phyloP scores from a whole-genome alignment of 768 basidiomycete species.

The Hypsizygus marmoreus region DNA sequence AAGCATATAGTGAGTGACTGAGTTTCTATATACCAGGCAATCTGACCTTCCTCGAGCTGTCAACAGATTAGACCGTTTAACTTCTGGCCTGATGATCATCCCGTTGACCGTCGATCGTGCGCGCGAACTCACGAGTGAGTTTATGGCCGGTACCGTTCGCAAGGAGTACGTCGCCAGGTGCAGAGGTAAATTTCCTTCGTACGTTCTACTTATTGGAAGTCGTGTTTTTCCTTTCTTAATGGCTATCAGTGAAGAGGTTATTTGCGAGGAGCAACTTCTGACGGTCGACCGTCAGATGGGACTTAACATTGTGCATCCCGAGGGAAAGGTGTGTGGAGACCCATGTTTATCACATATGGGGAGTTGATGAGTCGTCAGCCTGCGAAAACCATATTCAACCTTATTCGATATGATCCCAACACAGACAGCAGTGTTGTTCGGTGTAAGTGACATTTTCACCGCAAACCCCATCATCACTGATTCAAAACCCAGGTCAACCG shows the following conservation, averaged over 20 bases:
- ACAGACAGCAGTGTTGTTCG: slow-evolving; percentile 86
- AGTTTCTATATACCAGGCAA: slow-evolving; percentile 1
- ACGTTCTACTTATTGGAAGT: slow-evolving; percentile 29
- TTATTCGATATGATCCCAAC: slow-evolving; percentile 75
- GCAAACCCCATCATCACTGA: slow-evolving; percentile 1
- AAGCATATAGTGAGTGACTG: slow-evolving; percentile 74
- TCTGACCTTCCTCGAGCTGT: slow-evolving; percentile 60
- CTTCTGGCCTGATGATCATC: slow-evolving; percentile 94
- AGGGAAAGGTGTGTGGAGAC: slow-evolving; percentile 75
- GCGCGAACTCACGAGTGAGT: slow-evolving; percentile 73
- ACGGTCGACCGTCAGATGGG: slow-evolving; percentile 97
- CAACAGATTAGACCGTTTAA: slow-evolving; percentile 91
- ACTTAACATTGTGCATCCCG: slow-evolving; percentile 91
- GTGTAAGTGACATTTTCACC: slow-evolving; percentile 49
- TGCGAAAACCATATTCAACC: slow-evolving; percentile 87
- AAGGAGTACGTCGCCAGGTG: slow-evolving; percentile 95
- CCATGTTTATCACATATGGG: too few species aligned
- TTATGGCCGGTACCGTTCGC: slow-evolving; percentile 74
- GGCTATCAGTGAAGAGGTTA: slow-evolving; percentile 65
- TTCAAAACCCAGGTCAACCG: slow-evolving; percentile 64
- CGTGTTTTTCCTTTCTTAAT: not conserved
- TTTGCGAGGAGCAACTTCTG: slow-evolving; percentile 83
- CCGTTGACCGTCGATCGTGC: slow-evolving; percentile 75
- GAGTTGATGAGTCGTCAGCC: slow-evolving; percentile 46
- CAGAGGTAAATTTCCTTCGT: slow-evolving; percentile 85